Percentiles rank a stretch among this genome's conserved stretches.
phyloP scores from a whole-genome alignment of 805 yeast genomes.

The Brettanomyces bruxellensis region DNA sequence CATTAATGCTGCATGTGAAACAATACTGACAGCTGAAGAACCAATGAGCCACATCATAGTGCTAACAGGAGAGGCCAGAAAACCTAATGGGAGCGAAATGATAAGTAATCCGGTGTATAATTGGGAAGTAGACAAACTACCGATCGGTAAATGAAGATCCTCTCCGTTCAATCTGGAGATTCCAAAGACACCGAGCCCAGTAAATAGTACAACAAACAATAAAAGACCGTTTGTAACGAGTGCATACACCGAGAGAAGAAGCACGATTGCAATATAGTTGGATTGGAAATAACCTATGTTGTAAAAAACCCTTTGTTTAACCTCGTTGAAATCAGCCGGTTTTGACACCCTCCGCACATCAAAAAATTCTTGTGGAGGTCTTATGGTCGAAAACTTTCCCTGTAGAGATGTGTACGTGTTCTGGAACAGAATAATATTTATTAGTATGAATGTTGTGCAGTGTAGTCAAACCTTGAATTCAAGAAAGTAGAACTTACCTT shows the following conservation, averaged over 20 bases:
- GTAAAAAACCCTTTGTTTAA: conserved; percentile 81
- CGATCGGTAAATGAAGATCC: conserved; percentile 72
- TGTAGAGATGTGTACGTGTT: conserved; percentile 39
- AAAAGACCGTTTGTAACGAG: conserved; percentile 77
- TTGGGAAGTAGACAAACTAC: conserved; percentile 70
- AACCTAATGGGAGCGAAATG: conserved; percentile 43
- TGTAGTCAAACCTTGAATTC: no score
- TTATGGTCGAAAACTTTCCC: conserved; percentile 56
- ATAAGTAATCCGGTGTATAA: conserved; percentile 80
- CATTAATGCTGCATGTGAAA: conserved; percentile 87
- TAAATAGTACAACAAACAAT: conserved; percentile 71
- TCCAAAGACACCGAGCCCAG: conserved; percentile 66
- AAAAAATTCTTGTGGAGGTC: conserved; percentile 90
- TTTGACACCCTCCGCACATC: conserved; percentile 84
- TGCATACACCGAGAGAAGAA: conserved; percentile 71
- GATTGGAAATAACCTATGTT: conserved; percentile 83
- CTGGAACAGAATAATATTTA: conserved; percentile 9
- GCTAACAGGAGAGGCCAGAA: conserved; percentile 42
- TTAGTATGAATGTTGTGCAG: background rate
- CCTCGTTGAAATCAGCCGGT: conserved; percentile 82
- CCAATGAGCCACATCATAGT: conserved; percentile 96
- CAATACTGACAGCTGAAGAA: conserved; percentile 76
- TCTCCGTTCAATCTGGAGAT: conserved; percentile 75
- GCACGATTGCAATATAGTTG: conserved; percentile 71
- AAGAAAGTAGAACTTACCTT: conserved; percentile 6